Evolutionary conservation across 805 yeast genomes (phyloP).

Genomic region (Lipomyces oligophaga): DNA sequence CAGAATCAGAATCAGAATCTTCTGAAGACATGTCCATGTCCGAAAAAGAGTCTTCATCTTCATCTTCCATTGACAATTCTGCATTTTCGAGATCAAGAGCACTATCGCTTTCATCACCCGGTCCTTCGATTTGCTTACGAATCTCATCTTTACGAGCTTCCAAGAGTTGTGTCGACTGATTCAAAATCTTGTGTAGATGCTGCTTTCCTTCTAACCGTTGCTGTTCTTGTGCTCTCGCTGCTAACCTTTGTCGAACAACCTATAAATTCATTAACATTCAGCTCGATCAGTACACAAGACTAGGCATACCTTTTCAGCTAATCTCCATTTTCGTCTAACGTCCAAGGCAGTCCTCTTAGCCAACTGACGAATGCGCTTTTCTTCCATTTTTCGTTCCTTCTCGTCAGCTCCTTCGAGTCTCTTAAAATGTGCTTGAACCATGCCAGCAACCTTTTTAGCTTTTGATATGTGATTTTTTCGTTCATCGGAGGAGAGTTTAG

Average conservation of each 20-base stretch:
- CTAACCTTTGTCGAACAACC: slow-evolving; percentile 65
- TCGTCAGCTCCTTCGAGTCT: slow-evolving; percentile 86
- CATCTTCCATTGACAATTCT: background rate
- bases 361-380: slow-evolving; percentile 59
- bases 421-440: slow-evolving; percentile 83
- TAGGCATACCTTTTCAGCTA: slow-evolving; percentile 74
- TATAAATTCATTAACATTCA: no score
- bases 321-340: slow-evolving; percentile 84
- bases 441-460: slow-evolving; percentile 67
- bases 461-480: slow-evolving; percentile 61
- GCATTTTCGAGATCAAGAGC: background rate
- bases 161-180: slow-evolving; percentile 82
- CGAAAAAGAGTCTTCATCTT: slow-evolving; percentile 23
- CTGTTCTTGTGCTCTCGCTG: slow-evolving; percentile 60
- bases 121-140: background rate
- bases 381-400: slow-evolving; percentile 68
- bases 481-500: slow-evolving; percentile 65
- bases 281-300: no score
- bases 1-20: slow-evolving; percentile 29
- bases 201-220: slow-evolving; percentile 79
- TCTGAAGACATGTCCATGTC: slow-evolving; percentile 28
- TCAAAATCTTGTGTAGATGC: slow-evolving; percentile 80
- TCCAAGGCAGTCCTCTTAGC: slow-evolving; percentile 81
- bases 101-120: slow-evolving; percentile 31
- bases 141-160: slow-evolving; percentile 67